Percentiles rank a stretch among this genome's conserved stretches.
Conservation (phyloP, 352 stramenopile genomes). For the Phytopythium boreale region DNA sequence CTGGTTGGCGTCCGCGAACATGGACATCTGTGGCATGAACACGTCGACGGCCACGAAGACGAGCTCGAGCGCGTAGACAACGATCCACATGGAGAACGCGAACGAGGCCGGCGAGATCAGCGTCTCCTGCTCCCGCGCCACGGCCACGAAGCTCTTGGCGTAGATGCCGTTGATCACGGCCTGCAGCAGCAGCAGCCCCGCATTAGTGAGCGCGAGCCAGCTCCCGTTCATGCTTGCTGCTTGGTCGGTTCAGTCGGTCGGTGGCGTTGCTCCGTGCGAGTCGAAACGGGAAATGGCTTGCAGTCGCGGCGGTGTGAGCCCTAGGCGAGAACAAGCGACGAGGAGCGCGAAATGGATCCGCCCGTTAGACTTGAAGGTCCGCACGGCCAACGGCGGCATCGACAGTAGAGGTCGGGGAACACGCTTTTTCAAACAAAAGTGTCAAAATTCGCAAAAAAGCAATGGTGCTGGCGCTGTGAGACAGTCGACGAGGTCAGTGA, state of each 20-base stretch:
- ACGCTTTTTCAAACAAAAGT: background rate
- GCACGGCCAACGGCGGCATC: background rate
- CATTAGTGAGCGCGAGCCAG: conserved; percentile 57
- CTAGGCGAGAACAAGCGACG: background rate
- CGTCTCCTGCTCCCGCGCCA: conserved; percentile 62
- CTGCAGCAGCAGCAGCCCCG: conserved; percentile 53
- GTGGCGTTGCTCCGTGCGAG: background rate
- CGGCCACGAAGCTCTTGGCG: conserved; percentile 43
- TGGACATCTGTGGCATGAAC: conserved; percentile 56
- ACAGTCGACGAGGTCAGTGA: background rate
- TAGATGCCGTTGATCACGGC: conserved; percentile 67
- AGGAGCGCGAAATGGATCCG: background rate
- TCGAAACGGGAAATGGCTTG: background rate
- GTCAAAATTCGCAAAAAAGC: background rate
- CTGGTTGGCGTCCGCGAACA: conserved; percentile 70
- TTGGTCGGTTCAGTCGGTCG: background rate
- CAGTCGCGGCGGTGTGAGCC: background rate
- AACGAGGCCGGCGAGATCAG: conserved; percentile 68
- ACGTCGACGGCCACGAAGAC: conserved; percentile 64
- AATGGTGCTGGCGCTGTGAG: background rate
- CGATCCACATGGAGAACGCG: conserved; percentile 60
- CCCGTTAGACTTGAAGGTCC: background rate
- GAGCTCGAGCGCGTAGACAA: conserved; percentile 64
- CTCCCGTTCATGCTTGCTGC: conserved; percentile 43
- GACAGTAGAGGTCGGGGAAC: background rate